phyloP scores from a whole-genome alignment of 2,329 filamentous ascomycete species.

The Hortaea sp. region DNA sequence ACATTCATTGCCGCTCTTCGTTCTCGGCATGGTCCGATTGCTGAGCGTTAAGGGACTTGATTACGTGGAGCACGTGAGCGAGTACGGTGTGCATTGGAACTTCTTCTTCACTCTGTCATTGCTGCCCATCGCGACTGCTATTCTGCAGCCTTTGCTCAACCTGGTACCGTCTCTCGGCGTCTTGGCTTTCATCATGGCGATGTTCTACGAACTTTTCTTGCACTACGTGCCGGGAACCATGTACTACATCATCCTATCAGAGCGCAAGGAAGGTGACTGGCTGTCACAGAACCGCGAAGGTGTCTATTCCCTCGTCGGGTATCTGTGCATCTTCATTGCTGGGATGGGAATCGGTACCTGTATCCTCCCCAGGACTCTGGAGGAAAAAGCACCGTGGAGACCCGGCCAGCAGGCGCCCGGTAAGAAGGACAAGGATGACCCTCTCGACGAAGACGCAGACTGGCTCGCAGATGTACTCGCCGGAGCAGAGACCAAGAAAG shows the following conservation, averaged over 20 bases:
- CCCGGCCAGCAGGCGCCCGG: not conserved
- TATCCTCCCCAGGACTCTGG: constrained; percentile 52
- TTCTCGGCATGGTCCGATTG: constrained; percentile 70
- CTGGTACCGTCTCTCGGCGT: constrained; percentile 53
- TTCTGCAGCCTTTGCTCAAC: constrained; percentile 63
- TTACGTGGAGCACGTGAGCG: constrained; percentile 93
- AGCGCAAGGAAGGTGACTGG: constrained; percentile 54
- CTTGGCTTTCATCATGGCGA: constrained; percentile 60
- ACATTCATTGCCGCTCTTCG: constrained; percentile 72
- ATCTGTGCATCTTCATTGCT: constrained; percentile 86
- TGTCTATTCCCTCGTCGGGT: constrained; percentile 88
- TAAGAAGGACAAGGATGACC: constrained; percentile 9
- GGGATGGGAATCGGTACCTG: constrained; percentile 76
- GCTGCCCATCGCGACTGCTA: constrained; percentile 76
- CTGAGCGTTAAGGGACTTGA: constrained; percentile 88
- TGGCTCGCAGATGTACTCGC: constrained; percentile 28
- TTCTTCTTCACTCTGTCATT: constrained; percentile 96
- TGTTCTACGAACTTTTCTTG: constrained; percentile 62
- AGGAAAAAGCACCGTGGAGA: constrained; percentile 1
- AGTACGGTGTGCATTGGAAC: constrained; percentile 99
- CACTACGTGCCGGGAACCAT: constrained; percentile 65
- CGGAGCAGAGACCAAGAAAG: constrained; percentile 7
- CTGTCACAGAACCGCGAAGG: constrained; percentile 89
- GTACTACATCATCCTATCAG: constrained; percentile 70
- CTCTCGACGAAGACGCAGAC: constrained; percentile 25